phyloP scores from a whole-genome alignment of 768 basidiomycete genomes.

The Boletus bicolor region DNA sequence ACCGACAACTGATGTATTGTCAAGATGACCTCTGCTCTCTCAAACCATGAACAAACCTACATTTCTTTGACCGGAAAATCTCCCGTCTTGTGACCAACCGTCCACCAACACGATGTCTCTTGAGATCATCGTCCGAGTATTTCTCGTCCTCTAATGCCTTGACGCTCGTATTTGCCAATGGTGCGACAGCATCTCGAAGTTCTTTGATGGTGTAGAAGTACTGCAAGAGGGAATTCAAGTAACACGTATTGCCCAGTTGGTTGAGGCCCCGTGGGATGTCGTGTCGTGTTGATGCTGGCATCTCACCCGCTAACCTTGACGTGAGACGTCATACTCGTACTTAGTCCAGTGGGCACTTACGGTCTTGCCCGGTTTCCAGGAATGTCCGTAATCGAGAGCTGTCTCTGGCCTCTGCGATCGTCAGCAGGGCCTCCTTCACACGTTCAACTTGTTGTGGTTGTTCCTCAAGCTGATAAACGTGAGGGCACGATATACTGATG shows the following conservation, averaged over 20 bases:
- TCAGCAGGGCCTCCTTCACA: slow-evolving; percentile 67
- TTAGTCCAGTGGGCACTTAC: slow-evolving; percentile 46
- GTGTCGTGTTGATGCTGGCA: slow-evolving; percentile 45
- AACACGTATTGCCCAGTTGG: slow-evolving; percentile 87
- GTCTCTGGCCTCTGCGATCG: slow-evolving; percentile 72
- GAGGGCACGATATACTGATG: slow-evolving; percentile 1
- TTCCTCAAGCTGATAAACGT: slow-evolving; percentile 59
- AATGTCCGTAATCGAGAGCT: slow-evolving; percentile 70
- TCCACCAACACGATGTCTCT: slow-evolving; percentile 84
- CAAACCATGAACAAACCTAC: slow-evolving; percentile 43
- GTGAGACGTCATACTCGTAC: slow-evolving; percentile 2
- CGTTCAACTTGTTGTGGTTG: slow-evolving; percentile 61
- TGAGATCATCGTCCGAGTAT: slow-evolving; percentile 75
- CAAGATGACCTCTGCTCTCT: slow-evolving; percentile 6
- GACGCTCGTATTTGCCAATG: slow-evolving; percentile 50
- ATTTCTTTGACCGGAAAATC: slow-evolving; percentile 80
- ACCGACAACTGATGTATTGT: slow-evolving; percentile 57
- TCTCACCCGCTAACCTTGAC: slow-evolving; percentile 56
- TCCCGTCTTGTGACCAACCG: slow-evolving; percentile 77
- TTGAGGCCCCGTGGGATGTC: slow-evolving; percentile 85
- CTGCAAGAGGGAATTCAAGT: slow-evolving; percentile 73
- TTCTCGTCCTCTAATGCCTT: slow-evolving; percentile 67
- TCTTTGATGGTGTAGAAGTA: slow-evolving; percentile 97
- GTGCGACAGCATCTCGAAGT: slow-evolving; percentile 70
- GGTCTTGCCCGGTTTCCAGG: slow-evolving; percentile 64